Evolutionary conservation across 352 stramenopile genomes (phyloP).

Genomic region (Pythium oligandrum): DNA sequence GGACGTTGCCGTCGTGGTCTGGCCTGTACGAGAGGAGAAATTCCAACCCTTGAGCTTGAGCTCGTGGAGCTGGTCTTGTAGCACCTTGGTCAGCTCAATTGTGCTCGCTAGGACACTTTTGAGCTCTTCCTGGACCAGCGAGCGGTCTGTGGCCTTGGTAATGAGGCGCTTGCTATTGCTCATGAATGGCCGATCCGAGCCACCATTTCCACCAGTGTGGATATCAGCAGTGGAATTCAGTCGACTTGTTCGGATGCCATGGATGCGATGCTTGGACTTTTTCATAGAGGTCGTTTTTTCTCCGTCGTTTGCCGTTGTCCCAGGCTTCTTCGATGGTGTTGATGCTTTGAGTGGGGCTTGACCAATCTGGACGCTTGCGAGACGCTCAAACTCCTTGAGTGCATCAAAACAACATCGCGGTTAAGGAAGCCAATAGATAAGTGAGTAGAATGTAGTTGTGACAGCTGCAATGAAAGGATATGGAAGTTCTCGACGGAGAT

Average conservation of each 20-base stretch:
- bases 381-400: constrained; percentile 75
- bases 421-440: constrained; percentile 33
- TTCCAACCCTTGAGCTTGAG: constrained; percentile 81
- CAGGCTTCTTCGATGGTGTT: constrained; percentile 1
- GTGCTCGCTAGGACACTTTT: constrained; percentile 55
- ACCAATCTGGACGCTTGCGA: constrained; percentile 55
- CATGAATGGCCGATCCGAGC: not conserved
- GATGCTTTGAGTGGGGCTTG: constrained; percentile 16
- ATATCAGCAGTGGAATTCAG: constrained; percentile 1
- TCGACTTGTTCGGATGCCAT: constrained; percentile 20
- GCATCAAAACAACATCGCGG: constrained; percentile 8
- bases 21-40: constrained; percentile 27
- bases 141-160: constrained; percentile 34
- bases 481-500: constrained; percentile 72
- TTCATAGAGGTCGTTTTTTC: not conserved
- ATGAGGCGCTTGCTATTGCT: constrained; percentile 15
- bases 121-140: constrained; percentile 68
- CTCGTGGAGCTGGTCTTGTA: constrained; percentile 74
- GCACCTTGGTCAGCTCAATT: constrained; percentile 63
- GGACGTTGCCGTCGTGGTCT: not conserved
- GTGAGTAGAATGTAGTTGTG: not conserved
- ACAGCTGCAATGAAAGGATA: constrained; percentile 30
- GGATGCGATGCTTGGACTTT: constrained; percentile 17
- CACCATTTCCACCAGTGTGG: not conserved
- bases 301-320: too few relatives aligned